phyloP scores from a whole-genome alignment of 257 asterid genomes.

The Lycium barbarum region DNA sequence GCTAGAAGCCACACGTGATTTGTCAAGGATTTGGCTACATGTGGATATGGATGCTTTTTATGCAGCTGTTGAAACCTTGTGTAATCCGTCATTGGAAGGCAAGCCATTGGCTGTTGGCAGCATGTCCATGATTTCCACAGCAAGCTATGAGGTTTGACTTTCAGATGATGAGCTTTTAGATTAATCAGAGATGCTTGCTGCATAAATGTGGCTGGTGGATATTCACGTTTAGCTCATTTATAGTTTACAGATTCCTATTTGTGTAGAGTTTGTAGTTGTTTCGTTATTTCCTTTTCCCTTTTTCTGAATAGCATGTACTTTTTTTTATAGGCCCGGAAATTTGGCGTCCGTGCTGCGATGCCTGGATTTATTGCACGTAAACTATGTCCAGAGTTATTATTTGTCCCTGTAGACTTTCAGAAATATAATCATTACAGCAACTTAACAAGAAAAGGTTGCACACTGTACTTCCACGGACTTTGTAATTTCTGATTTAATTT shows the following conservation, averaged over 20 bases:
- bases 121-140: constrained; percentile 96
- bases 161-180: constrained; percentile 13
- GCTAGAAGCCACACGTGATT: constrained; percentile 81
- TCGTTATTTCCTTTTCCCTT: background rate
- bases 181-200: constrained; percentile 21
- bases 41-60: constrained; percentile 99
- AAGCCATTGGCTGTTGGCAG: constrained; percentile 98
- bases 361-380: constrained; percentile 97
- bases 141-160: constrained; percentile 88
- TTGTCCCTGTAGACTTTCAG: constrained; percentile 85
- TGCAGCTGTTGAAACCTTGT: constrained; percentile 89
- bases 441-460: constrained; percentile 83
- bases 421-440: constrained; percentile 82
- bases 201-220: constrained; percentile 25
- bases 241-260: constrained; percentile 27
- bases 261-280: background rate
- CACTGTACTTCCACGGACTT: constrained; percentile 32
- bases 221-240: background rate
- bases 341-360: constrained; percentile 99
- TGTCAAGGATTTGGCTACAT: constrained; percentile 90
- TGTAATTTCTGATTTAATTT: constrained; percentile 26
- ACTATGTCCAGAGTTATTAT: constrained; percentile 79
- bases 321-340: constrained; percentile 81
- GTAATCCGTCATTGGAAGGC: constrained; percentile 73
- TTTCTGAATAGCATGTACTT: constrained; percentile 30